Conservation (phyloP, 2,329 filamentous ascomycete species). For the Phialophora macrospora region DNA sequence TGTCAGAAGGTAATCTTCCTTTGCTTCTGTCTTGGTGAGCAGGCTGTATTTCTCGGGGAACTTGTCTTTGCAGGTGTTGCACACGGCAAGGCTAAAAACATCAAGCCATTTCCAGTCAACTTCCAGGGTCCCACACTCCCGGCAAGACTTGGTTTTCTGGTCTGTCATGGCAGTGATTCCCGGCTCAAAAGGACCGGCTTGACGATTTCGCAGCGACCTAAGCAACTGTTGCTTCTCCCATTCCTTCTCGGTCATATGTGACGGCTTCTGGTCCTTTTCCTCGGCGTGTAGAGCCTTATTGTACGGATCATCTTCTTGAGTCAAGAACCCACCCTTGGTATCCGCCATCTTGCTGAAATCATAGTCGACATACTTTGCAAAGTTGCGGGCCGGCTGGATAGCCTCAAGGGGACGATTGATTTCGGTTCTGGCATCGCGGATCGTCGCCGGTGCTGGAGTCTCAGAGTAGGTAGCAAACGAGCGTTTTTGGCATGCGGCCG, state of each 20-base stretch:
- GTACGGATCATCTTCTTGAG: slow-evolving; percentile 86
- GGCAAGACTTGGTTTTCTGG: slow-evolving; percentile 72
- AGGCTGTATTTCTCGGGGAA: slow-evolving; percentile 90
- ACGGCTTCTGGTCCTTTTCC: slow-evolving; percentile 70
- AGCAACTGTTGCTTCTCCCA: slow-evolving; percentile 87
- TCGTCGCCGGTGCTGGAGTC: slow-evolving; percentile 62
- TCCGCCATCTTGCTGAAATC: slow-evolving; percentile 98
- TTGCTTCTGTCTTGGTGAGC: slow-evolving; percentile 94
- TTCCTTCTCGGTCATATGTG: slow-evolving; percentile 85
- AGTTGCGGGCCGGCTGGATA: slow-evolving; percentile 81
- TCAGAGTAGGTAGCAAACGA: slow-evolving; percentile 67
- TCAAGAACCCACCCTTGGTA: slow-evolving; percentile 93
- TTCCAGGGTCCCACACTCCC: slow-evolving; percentile 81
- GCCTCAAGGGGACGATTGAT: slow-evolving; percentile 49
- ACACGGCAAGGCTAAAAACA: slow-evolving; percentile 75
- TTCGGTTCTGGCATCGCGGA: slow-evolving; percentile 68
- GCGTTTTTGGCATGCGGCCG: slow-evolving; percentile 71
- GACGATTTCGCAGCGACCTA: slow-evolving; percentile 71
- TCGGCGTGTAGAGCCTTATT: slow-evolving; percentile 74
- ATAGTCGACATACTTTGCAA: slow-evolving; percentile 94
- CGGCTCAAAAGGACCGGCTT: slow-evolving; percentile 84
- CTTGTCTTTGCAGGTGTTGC: slow-evolving; percentile 84
- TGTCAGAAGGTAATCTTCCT: slow-evolving; percentile 92
- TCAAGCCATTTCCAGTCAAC: slow-evolving; percentile 97
- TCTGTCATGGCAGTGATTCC: slow-evolving; percentile 74